phyloP scores from a whole-genome alignment of 495 filamentous ascomycete genomes.

The Aspergillus sparsus region DNA sequence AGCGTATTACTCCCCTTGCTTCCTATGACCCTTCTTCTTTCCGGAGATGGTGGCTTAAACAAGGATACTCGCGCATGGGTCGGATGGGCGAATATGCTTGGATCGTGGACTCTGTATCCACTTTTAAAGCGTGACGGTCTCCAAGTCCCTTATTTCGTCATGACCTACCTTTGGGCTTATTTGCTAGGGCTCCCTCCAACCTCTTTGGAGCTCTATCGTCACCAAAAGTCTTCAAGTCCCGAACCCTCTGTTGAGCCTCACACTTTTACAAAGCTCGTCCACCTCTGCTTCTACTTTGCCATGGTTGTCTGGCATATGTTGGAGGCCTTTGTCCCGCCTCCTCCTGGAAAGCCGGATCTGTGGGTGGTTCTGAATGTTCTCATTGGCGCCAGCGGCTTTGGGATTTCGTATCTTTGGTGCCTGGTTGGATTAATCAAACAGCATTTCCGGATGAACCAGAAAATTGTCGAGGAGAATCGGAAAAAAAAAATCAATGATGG shows the following conservation, averaged over 20 bases:
- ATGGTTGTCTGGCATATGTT: constrained; percentile 80
- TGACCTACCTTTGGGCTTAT: constrained; percentile 86
- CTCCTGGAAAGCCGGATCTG: constrained; percentile 78
- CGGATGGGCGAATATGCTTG: constrained; percentile 87
- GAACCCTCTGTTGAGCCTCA: constrained; percentile 45
- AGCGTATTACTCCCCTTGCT: constrained; percentile 87
- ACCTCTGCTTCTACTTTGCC: constrained; percentile 69
- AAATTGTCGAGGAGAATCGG: constrained; percentile 29
- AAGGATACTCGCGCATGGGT: constrained; percentile 83
- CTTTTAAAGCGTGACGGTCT: constrained; percentile 83
- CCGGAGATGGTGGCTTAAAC: constrained; percentile 70
- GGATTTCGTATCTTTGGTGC: constrained; percentile 88
- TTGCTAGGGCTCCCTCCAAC: constrained; percentile 82
- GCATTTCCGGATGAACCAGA: constrained; percentile 42
- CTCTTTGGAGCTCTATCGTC: constrained; percentile 64
- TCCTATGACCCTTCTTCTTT: constrained; percentile 85
- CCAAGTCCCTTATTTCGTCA: constrained; percentile 76
- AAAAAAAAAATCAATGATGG: constrained; percentile 48
- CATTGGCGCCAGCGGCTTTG: constrained; percentile 81
- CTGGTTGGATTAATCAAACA: constrained; percentile 68
- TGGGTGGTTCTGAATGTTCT: constrained; percentile 91
- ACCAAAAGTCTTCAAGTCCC: constrained; percentile 38
- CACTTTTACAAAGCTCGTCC: constrained; percentile 63
- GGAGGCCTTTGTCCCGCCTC: constrained; percentile 66
- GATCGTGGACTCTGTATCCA: constrained; percentile 92